Base-by-base conservation (phyloP, 768 basidiomycete species). In the Tricholoma hemisulphureum region DNA sequence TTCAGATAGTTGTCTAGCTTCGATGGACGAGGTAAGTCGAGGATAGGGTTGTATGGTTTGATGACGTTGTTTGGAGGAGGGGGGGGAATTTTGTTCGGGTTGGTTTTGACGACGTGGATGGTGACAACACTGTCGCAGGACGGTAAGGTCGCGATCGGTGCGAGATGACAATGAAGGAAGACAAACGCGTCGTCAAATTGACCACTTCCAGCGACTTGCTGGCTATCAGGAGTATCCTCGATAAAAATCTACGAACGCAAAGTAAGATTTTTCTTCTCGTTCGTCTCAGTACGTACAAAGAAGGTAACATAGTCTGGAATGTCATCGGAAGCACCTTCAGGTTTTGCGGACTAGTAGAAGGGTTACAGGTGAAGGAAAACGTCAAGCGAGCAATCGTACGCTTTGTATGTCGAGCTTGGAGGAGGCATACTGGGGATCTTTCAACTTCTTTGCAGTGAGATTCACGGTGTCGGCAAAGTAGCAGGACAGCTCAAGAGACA, bases 51-150 rank as follows among this genome's bases (percentile, higher is more conserved):
- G 43, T 63, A 63, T 7, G 31, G 31, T 23, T 18, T 18, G 49
- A 55, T 43, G 18, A 55, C 49, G 46, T 57, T 51, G 26, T 18
- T 13, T 14, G 62, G 62, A 43, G 56, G 56, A 2, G 56, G 56
- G 18, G 62, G 62, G 18, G 62, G 62, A 24, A 63, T 63, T 2
- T 16, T 32, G 53, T 63, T 63, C n/a, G 56, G 51, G 41, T 63
- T 63, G 48, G 49, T 60, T 34, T 57, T 57, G 11, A 57, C 56
- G 26, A 57, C 32, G 37, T 57, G 56, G 35, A 57, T 51, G 16
- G 56, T 57, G 21, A 57, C 13, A 26, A 51, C 56, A 24, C 54
- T 55, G 18, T 5, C 14, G 34, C 41, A 29, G 46, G 18, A 6
- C 11, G n/a, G 5, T n/a, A n/a, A n/a, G n/a, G n/a, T n/a, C n/a